Conservation (phyloP, 176 grass and related monocot species). For the Stipa capillata region DNA sequence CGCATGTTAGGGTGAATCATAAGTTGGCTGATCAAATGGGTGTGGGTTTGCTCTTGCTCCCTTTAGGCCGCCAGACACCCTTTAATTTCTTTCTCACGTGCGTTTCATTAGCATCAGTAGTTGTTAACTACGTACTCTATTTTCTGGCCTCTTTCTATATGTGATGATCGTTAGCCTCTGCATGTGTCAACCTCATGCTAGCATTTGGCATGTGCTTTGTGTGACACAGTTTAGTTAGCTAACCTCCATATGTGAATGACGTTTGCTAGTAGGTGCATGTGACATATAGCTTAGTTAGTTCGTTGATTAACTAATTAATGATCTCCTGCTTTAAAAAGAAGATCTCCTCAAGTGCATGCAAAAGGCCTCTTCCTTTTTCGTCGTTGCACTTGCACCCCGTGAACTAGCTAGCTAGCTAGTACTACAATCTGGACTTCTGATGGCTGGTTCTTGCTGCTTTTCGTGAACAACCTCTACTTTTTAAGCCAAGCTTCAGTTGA, state of each 20-base stretch:
- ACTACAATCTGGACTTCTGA: conserved; percentile 14
- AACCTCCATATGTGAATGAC: neutral
- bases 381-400: neutral
- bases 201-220: conserved; percentile 28
- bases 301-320: neutral
- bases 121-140: neutral
- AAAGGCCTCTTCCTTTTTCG: conserved; percentile 21
- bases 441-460: conserved; percentile 15
- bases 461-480: neutral
- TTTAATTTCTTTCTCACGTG: neutral
- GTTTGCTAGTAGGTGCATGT: conserved; percentile 13
- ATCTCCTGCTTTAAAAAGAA: too few species aligned
- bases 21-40: too few species aligned
- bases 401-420: neutral
- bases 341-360: too few species aligned
- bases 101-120: neutral
- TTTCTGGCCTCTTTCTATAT: neutral
- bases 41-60: neutral
- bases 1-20: conserved; percentile 29
- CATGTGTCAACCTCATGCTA: conserved; percentile 17
- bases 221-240: neutral
- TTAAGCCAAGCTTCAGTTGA: neutral
- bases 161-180: conserved; percentile 9
- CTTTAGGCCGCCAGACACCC: neutral
- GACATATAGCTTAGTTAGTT: conserved; percentile 5